Evolutionary conservation across 306 rosid genomes (phyloP).

Genomic region (Corylus avellana): DNA sequence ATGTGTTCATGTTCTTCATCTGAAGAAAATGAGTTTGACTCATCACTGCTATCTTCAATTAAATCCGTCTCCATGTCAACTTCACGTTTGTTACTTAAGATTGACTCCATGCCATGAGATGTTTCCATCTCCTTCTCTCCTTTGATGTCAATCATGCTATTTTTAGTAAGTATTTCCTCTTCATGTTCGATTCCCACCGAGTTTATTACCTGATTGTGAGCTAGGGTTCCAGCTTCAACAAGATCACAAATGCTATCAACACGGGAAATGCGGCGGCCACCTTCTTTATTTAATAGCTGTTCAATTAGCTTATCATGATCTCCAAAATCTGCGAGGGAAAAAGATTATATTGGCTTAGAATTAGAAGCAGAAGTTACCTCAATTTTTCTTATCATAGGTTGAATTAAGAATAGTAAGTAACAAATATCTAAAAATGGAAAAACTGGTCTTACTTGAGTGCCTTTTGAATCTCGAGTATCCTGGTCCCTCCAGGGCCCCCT

Average conservation of each 20-base stretch:
- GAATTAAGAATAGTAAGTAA: not conserved
- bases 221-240: conserved; percentile 19
- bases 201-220: conserved; percentile 18
- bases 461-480: conserved; percentile 42
- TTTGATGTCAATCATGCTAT: conserved; percentile 9
- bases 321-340: conserved; percentile 56
- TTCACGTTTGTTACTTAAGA: conserved; percentile 28
- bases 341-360: conserved; percentile 7
- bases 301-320: conserved; percentile 60
- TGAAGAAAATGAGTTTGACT: conserved; percentile 38
- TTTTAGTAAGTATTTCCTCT: conserved; percentile 17
- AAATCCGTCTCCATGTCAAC: conserved; percentile 26
- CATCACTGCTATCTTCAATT: conserved; percentile 30
- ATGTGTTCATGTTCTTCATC: conserved; percentile 23
- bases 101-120: conserved; percentile 28
- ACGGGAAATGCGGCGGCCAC: not conserved
- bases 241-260: conserved; percentile 5
- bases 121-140: conserved; percentile 17
- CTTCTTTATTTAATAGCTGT: conserved; percentile 37
- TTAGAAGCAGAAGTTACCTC: conserved; percentile 11
- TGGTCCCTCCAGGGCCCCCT: conserved; percentile 34
- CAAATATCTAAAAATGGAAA: not conserved
- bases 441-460: conserved; percentile 40
- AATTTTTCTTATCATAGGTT: not conserved
- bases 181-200: conserved; percentile 20